A percentile compares a stretch with the other conserved stretches of the same genome.
These are phyloP conservation scores for Serendipita sp. DNA, from an alignment of 768 basidiomycete genomes.

Conservation along the genomic window DNA sequence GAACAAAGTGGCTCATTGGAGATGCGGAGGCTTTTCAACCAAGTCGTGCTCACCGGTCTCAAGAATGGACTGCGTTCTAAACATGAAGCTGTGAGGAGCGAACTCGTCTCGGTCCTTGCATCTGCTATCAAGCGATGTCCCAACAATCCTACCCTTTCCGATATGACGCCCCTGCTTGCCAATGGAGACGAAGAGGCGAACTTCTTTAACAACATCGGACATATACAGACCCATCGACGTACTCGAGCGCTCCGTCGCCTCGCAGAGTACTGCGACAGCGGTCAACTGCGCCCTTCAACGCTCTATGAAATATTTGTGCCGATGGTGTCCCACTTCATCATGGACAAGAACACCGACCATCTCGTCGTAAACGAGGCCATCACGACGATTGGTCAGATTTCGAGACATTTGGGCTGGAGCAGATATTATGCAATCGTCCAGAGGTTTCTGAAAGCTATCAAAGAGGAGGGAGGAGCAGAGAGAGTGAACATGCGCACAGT, in stretches of 20 bases:
- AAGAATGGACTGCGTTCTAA: conserved; percentile 67
- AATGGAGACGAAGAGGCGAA: conserved; percentile 86
- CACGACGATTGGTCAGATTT: conserved; percentile 56
- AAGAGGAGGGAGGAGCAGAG: conserved; percentile 39
- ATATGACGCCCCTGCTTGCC: conserved; percentile 69
- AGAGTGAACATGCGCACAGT: conserved; percentile 73
- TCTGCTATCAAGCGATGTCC: conserved; percentile 54
- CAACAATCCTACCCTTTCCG: conserved; percentile 43
- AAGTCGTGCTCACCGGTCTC: conserved; percentile 57
- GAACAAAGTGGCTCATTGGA: conserved; percentile 22
- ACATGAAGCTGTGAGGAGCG: conserved; percentile 73
- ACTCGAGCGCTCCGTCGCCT: conserved; percentile 75
- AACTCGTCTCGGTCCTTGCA: conserved; percentile 64
- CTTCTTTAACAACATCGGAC: conserved; percentile 92
- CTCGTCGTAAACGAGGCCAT: conserved; percentile 87
- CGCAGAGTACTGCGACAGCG: conserved; percentile 55
- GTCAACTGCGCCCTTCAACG: conserved; percentile 48
- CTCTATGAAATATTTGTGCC: conserved; percentile 77
- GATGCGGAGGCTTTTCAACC: conserved; percentile 37
- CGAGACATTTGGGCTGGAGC: conserved; percentile 66
- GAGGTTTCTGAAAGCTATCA: conserved; percentile 51
- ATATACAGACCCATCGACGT: conserved; percentile 84
- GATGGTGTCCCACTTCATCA: conserved; percentile 66
- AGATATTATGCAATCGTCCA: conserved; percentile 67
- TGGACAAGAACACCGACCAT: conserved; percentile 45